Base-by-base conservation (phyloP, 495 filamentous ascomycete genomes). In the Xylaria intraflava region DNA sequence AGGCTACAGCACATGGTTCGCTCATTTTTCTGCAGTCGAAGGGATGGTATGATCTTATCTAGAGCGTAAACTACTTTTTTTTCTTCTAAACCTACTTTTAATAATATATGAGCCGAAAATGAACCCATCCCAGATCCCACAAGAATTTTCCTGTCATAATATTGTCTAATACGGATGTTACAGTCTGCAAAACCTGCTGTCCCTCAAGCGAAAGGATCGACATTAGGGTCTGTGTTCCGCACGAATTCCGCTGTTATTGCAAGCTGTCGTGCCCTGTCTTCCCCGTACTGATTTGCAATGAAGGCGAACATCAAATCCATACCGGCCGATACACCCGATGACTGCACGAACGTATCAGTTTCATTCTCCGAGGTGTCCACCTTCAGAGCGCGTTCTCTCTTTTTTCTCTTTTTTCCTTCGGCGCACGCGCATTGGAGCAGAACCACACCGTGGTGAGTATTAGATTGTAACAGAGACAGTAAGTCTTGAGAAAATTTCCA, bases 251-350 rank as follows among this genome's bases (percentile, higher is more conserved):
- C 55, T 14, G 36, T 40, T 22, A 58, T 50, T 5, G 66, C 68
- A 17, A 68, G 46, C 1, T 29, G 17, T n/a, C 29, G 30, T 24
- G 69, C 64, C 30, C 58, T 45, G 27, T 61, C 60, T 33, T 59
- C 62, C 42, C 78, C 76, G 62, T 68, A 82, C 22, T 74, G 55
- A 14, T 69, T 57, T 19, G 41, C 66, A 12, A 83, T 59, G 57
- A 75, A 83, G 1, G 81, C 80, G 56, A 73, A 72, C 45, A 72
- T 79, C 35, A 78, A 72, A 72, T 89, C 85, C n/a, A 85, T 82
- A 0, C 84, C 85, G n/a, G 81, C 78, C 38, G 72, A 77, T 0
- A 85, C 67, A 1, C 35, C 84, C 0, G 81, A 79, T 0, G 74
- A 73, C 51, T 54, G 35, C 16, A 35, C 23, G 41, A 39, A 43